Base-by-base conservation (phyloP, 192 early-diverging fungal species). In the Coemansia interrupta region DNA sequence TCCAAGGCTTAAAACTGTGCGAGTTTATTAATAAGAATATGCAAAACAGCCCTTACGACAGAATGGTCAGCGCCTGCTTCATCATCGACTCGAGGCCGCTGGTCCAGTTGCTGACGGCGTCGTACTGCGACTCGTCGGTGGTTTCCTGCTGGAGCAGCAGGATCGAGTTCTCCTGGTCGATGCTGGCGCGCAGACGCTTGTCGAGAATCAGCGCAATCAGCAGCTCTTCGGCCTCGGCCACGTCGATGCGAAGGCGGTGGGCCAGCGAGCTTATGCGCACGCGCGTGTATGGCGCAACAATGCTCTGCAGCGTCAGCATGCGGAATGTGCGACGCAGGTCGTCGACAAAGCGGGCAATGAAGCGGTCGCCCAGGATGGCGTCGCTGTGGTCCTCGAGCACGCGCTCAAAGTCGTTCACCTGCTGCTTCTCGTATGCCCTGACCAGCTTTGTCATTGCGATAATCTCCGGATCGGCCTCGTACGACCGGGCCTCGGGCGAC, bases 401-500 rank as follows among this genome's bases (percentile, higher is more conserved):
- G 56, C 84, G 86, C 78, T 96, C 94, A 80, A 98, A 95, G 56
- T 89, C 87, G 17, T 75, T 67, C 53, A 96, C 90, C 45, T 98
- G 91, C 56, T 89, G 88, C 6, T 82, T 79, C 64, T 98, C 94
- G 66, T 93, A 98, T 0, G 94, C 93, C 48, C 82, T 85, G 24
- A 98, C 92, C 41, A 98, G 78, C 54, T 89, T 85, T 1, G 93
- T 94, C 85, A 98, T 95, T n/a, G 93, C 91, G 22, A 86, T 84
- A 56, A 98, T 96, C 51, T 93, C 87, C 23, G 85, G 83, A 61
- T 98, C 93, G 68, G 87, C 92, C 58, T 93, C 92, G 74, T 96
- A 96, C 75, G 96, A 90, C 65, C 93, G 94, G 14, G 96, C 95
- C 67, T 98, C 96, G 71, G 94, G 96, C 15, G 94, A 95, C 66